A percentile compares a stretch with the other conserved stretches of the same genome.
Evolutionary conservation across 148 eudicot species (phyloP).

Genomic region (Rhododendron griersonianum): DNA sequence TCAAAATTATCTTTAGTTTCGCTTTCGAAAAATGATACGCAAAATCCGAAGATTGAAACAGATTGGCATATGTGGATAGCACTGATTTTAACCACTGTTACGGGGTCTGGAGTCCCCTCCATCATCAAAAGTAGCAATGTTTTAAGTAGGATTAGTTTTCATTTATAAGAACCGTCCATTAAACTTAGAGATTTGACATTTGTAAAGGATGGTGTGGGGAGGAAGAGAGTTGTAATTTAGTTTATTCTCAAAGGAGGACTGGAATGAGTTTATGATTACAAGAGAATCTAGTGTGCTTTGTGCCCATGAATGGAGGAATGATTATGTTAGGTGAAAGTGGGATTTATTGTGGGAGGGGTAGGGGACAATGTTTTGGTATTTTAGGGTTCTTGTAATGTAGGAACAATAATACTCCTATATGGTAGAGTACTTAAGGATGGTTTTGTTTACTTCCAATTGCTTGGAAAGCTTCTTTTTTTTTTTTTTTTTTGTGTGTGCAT

Average conservation of each 20-base stretch:
- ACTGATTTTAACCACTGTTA: not conserved
- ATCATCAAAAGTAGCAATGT: not conserved
- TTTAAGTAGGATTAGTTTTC: not conserved
- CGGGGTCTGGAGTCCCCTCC: not conserved
- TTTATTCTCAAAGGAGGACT: not conserved
- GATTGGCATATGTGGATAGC: not conserved
- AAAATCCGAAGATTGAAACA: not conserved
- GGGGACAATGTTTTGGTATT: conserved; percentile 10
- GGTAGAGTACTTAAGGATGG: too few relatives aligned
- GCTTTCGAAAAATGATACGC: not conserved
- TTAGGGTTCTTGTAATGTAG: not conserved
- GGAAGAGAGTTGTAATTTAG: not conserved
- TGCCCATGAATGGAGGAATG: not conserved
- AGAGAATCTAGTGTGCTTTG: not conserved
- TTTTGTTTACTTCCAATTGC: not conserved
- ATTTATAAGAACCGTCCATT: not conserved
- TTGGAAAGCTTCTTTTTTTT: not conserved
- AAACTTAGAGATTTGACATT: not conserved
- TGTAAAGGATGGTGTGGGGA: not conserved
- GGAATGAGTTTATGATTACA: not conserved
- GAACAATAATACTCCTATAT: not conserved
- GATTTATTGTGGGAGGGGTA: conserved; percentile 10
- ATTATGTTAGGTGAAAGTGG: conserved; percentile 14
- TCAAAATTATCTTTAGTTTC: not conserved
- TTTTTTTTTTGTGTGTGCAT: not conserved